phyloP scores from a whole-genome alignment of 495 filamentous ascomycete genomes.

The Neurospora hispaniola region DNA sequence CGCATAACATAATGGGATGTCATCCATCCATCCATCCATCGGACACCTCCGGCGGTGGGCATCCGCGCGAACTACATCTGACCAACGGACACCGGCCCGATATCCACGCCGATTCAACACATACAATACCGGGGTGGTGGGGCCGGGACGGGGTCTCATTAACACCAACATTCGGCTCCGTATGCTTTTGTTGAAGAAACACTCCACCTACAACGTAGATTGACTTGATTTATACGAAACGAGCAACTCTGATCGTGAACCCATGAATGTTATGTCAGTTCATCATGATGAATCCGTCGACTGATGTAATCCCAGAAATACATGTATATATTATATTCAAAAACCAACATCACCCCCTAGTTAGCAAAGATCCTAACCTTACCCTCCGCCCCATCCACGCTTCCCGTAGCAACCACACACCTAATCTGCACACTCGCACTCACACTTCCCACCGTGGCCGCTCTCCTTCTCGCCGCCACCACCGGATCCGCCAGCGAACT shows the following conservation, averaged over 20 bases:
- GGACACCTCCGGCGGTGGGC: background rate
- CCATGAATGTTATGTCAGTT: background rate
- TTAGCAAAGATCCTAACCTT: conserved; percentile 10
- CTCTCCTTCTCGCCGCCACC: background rate
- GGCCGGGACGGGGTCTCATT: background rate
- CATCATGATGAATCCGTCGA: background rate
- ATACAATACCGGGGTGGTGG: no score
- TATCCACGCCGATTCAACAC: background rate
- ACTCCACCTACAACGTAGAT: background rate
- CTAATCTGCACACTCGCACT: conserved; percentile 1
- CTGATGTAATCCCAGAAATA: background rate
- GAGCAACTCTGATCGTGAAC: background rate
- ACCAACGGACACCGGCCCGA: background rate
- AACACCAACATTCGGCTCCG: background rate
- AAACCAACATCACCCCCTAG: background rate
- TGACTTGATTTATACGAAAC: background rate
- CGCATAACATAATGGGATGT: background rate
- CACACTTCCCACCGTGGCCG: background rate
- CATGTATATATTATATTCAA: background rate
- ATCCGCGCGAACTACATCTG: background rate
- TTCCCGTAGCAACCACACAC: conserved; percentile 9
- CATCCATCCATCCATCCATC: background rate
- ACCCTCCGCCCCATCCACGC: conserved; percentile 9
- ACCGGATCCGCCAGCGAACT: background rate
- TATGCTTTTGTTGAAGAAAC: background rate